Conservation (phyloP, 768 basidiomycete species). For the Harrya chromipes region DNA sequence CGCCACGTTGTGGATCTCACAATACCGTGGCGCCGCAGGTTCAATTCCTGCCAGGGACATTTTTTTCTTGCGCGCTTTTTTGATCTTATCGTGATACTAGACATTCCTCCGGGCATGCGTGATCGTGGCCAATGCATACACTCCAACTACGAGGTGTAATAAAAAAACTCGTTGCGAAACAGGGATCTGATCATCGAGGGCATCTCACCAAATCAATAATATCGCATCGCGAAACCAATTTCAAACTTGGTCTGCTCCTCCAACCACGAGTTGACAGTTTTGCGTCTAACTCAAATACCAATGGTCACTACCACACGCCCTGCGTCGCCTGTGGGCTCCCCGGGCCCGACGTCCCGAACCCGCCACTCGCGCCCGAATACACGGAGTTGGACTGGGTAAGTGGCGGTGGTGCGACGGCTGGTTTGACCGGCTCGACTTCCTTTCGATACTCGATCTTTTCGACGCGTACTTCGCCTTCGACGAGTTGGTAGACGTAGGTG, state of each 20-base stretch:
- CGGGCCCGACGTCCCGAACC: slow-evolving; percentile 19
- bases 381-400: slow-evolving; percentile 30
- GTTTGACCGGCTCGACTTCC: slow-evolving; percentile 44
- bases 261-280: background rate
- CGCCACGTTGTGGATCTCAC: slow-evolving; percentile 39
- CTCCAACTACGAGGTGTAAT: background rate
- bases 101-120: too few relatives aligned
- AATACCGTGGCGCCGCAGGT: slow-evolving; percentile 38
- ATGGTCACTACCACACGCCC: slow-evolving; percentile 24
- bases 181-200: background rate
- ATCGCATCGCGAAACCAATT: background rate
- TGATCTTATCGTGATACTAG: too few relatives aligned
- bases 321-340: slow-evolving; percentile 27
- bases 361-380: slow-evolving; percentile 28
- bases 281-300: background rate
- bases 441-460: slow-evolving; percentile 87
- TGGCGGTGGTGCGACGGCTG: slow-evolving; percentile 16
- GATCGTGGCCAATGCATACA: too few relatives aligned
- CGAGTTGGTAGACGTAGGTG: slow-evolving; percentile 94
- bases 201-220: background rate
- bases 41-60: slow-evolving; percentile 40
- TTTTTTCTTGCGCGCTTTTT: too few relatives aligned
- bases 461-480: slow-evolving; percentile 90
- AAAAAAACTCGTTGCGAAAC: background rate
- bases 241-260: too few relatives aligned